These are phyloP conservation scores for Yamadazyma oceani DNA, from an alignment of 1,139 yeast species.

Conservation along the genomic window DNA sequence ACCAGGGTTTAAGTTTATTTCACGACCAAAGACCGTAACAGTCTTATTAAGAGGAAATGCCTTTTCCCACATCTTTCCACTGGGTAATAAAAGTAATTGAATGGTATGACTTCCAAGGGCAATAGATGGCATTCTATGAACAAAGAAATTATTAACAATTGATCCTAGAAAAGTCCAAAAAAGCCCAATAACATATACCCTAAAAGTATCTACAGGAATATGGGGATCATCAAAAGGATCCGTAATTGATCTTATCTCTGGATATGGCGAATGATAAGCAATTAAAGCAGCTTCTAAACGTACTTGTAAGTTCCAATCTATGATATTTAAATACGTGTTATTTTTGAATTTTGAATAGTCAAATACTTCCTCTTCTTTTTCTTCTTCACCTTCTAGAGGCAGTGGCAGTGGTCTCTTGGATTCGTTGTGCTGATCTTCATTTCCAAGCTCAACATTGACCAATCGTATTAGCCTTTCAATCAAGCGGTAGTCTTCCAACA, in stretches of 20 bases:
- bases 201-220: slow-evolving; percentile 40
- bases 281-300: slow-evolving; percentile 42
- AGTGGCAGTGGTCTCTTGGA: too few relatives aligned
- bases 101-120: slow-evolving; percentile 41
- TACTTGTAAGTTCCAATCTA: slow-evolving; percentile 38
- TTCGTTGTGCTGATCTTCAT: background rate
- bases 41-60: slow-evolving; percentile 26
- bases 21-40: slow-evolving; percentile 21
- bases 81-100: slow-evolving; percentile 41
- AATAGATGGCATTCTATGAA: slow-evolving; percentile 45
- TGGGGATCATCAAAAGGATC: slow-evolving; percentile 45
- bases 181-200: slow-evolving; percentile 41
- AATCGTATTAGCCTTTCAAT: slow-evolving; percentile 30
- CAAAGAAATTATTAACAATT: slow-evolving; percentile 43
- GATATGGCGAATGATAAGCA: slow-evolving; percentile 48
- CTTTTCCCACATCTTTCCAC: slow-evolving; percentile 44
- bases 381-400: slow-evolving; percentile 11
- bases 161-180: slow-evolving; percentile 47
- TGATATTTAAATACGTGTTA: slow-evolving; percentile 28
- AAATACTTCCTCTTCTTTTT: slow-evolving; percentile 11
- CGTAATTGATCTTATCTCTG: slow-evolving; percentile 46
- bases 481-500: slow-evolving; percentile 40
- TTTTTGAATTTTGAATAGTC: slow-evolving; percentile 20
- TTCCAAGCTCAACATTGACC: slow-evolving; percentile 20
- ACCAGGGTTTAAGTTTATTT: slow-evolving; percentile 41